Conservation (phyloP, 768 basidiomycete species). For the Butyriboletus loyo region DNA sequence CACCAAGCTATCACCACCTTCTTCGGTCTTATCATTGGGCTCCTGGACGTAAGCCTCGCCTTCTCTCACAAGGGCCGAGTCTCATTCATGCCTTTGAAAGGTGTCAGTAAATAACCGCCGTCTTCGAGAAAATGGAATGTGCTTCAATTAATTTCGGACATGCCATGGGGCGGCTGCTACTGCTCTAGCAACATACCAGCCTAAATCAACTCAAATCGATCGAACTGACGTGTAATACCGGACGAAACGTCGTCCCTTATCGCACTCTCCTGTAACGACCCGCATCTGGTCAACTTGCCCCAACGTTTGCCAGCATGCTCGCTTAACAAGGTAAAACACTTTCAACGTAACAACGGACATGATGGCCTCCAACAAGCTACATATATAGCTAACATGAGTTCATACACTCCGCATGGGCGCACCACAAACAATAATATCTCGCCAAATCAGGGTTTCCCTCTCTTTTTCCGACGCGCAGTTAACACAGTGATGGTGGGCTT, state of each 20-base stretch:
- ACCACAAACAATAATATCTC: conserved; percentile 2
- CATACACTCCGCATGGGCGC: conserved; percentile 3
- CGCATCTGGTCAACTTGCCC: not conserved
- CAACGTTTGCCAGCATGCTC: not conserved
- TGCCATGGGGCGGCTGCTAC: not conserved
- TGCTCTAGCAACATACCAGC: not conserved
- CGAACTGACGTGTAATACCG: not conserved
- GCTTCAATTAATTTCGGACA: conserved; percentile 12
- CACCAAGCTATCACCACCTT: not conserved
- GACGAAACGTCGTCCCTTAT: not conserved
- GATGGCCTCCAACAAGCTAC: conserved; percentile 6
- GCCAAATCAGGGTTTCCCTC: conserved; percentile 23
- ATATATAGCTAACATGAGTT: not conserved
- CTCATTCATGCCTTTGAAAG: not conserved
- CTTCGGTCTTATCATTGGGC: conserved; percentile 4
- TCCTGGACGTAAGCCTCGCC: conserved; percentile 1
- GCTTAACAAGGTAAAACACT: not conserved
- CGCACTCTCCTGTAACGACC: not conserved
- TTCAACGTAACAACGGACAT: conserved; percentile 18
- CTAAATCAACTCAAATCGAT: conserved; percentile 6
- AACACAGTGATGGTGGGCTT: conserved; percentile 49
- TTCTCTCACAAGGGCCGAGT: not conserved
- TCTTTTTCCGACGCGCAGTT: conserved; percentile 57
- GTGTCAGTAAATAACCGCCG: conserved; percentile 4
- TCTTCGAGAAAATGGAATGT: conserved; percentile 18